phyloP scores from a whole-genome alignment of 768 basidiomycete species.

The Coprinopsis cinerea region DNA sequence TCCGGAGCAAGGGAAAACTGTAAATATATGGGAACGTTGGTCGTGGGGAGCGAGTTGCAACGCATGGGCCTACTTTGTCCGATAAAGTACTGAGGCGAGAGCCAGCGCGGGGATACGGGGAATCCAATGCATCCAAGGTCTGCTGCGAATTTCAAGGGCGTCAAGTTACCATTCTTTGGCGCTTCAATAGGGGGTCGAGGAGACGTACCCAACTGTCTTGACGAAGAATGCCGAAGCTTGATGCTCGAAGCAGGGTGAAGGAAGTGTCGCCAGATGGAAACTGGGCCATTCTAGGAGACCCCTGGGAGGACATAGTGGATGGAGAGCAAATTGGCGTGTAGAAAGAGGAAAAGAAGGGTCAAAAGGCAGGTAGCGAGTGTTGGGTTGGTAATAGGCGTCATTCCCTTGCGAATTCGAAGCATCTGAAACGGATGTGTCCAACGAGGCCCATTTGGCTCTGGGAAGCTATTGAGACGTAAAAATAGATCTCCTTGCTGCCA shows the following conservation, averaged over 20 bases:
- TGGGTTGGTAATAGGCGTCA: not conserved
- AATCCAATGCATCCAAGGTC: conserved; percentile 20
- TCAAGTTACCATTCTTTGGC: not conserved
- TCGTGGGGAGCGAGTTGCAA: not conserved
- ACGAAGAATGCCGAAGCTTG: conserved; percentile 30
- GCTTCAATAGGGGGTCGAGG: not conserved
- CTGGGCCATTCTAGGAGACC: conserved; percentile 24
- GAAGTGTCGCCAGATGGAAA: conserved; percentile 25
- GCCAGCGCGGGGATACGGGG: conserved; percentile 39
- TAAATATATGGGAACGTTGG: not conserved
- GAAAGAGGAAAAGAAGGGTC: conserved; percentile 9
- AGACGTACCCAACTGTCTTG: conserved; percentile 36
- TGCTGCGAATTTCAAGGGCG: conserved; percentile 14
- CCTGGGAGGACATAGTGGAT: conserved; percentile 25
- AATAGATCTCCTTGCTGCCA: too few species aligned
- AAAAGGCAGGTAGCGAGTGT: conserved; percentile 10
- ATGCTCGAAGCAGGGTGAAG: conserved; percentile 24
- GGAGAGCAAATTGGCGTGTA: conserved; percentile 12
- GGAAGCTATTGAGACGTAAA: not conserved
- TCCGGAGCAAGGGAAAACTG: conserved; percentile 65
- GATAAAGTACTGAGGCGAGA: conserved; percentile 39
- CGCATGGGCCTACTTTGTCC: conserved; percentile 31
- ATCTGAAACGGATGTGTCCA: conserved; percentile 5
- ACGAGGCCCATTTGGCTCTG: not conserved
- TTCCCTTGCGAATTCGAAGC: conserved; percentile 9